These are phyloP conservation scores for Barnettozyma hawaiiensis DNA, from an alignment of 1,139 yeast species.

Conservation along the genomic window DNA sequence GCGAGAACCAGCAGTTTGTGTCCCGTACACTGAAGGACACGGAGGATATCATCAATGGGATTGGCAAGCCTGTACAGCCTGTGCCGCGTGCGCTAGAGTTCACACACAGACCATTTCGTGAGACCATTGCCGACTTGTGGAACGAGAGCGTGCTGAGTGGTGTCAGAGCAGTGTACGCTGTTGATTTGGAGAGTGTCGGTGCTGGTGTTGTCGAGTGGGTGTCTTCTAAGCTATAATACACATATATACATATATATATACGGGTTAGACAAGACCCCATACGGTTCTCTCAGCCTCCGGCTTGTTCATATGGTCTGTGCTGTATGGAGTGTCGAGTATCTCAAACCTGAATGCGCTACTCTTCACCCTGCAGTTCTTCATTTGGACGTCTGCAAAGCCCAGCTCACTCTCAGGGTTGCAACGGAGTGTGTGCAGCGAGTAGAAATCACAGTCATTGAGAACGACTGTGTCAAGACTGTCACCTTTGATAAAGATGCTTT, in stretches of 20 bases:
- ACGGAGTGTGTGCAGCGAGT: not conserved
- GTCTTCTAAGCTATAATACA: too few relatives aligned
- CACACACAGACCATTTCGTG: constrained; percentile 42
- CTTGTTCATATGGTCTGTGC: not conserved
- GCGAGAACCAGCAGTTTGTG: constrained; percentile 42
- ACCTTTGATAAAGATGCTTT: not conserved
- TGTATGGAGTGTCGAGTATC: not conserved
- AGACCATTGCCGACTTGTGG: constrained; percentile 79
- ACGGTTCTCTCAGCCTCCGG: not conserved
- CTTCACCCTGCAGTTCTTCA: not conserved
- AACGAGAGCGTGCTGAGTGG: constrained; percentile 64
- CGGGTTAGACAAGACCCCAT: not conserved
- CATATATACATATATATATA: too few relatives aligned
- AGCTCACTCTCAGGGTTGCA: not conserved
- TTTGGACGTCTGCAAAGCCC: not conserved
- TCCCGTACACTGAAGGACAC: constrained; percentile 46
- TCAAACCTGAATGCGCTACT: not conserved
- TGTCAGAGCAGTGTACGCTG: constrained; percentile 60
- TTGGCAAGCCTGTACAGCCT: constrained; percentile 39
- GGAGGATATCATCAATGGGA: constrained; percentile 43
- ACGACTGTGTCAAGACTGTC: not conserved
- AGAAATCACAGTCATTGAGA: not conserved
- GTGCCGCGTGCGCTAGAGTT: constrained; percentile 36
- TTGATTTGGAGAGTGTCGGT: constrained; percentile 42
- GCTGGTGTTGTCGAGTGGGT: constrained; percentile 37